phyloP scores from a whole-genome alignment of 1,284 basidiomycete species.

The Termitomyces sp. region DNA sequence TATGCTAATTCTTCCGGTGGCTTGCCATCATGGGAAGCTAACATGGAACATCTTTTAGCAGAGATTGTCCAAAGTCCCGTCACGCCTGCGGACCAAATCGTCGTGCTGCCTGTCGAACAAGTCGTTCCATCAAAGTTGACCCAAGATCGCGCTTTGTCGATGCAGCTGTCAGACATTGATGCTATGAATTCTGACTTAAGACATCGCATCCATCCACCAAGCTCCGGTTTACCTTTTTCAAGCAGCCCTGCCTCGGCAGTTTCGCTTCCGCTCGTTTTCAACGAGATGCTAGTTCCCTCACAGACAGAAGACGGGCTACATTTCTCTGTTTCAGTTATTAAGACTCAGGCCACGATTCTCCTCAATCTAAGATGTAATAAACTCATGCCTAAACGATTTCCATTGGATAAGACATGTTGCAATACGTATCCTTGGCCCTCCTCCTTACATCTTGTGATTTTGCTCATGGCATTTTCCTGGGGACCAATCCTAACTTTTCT shows the following conservation, averaged over 20 bases:
- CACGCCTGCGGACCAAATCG: conserved; percentile 61
- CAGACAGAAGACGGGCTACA: conserved; percentile 83
- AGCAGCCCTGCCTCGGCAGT: conserved; percentile 34
- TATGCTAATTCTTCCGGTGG: conserved; percentile 68
- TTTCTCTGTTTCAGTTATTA: conserved; percentile 61
- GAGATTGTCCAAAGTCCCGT: conserved; percentile 35
- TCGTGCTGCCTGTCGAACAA: conserved; percentile 76
- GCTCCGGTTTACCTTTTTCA: conserved; percentile 23
- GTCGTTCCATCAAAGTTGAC: conserved; percentile 58
- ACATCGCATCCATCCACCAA: conserved; percentile 54
- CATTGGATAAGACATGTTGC: conserved; percentile 82
- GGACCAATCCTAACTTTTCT: conserved; percentile 48
- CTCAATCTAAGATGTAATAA: conserved; percentile 83
- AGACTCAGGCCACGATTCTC: conserved; percentile 72
- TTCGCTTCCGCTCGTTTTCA: conserved; percentile 71
- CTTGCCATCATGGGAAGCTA: conserved; percentile 70
- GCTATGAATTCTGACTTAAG: conserved; percentile 83
- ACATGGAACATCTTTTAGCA: conserved; percentile 60
- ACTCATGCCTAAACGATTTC: conserved; percentile 60
- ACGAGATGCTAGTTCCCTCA: conserved; percentile 65
- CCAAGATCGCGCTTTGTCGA: conserved; percentile 56
- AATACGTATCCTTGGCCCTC: conserved; percentile 67
- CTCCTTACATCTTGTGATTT: conserved; percentile 54
- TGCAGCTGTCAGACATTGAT: conserved; percentile 74
- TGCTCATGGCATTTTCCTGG: conserved; percentile 49